Percentiles rank a stretch among this genome's conserved stretches.
phyloP scores from a whole-genome alignment of 768 basidiomycete genomes.

The Rhodotorula graminis region DNA sequence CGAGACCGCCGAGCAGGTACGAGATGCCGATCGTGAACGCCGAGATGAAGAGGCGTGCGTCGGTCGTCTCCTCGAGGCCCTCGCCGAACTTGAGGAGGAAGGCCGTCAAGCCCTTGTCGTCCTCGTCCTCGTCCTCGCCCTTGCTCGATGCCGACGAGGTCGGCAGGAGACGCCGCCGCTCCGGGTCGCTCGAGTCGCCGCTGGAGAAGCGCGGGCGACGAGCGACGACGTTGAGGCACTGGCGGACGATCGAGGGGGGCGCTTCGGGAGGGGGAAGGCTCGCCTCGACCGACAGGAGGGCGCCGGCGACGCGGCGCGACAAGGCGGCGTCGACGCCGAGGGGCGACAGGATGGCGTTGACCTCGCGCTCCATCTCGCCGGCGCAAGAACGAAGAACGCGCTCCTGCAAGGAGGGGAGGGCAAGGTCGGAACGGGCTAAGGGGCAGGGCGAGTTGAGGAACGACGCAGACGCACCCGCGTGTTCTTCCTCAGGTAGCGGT shows the following conservation, averaged over 20 bases:
- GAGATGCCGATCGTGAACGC: slow-evolving; percentile 94
- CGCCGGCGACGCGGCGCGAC: slow-evolving; percentile 70
- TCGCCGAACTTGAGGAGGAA: slow-evolving; percentile 97
- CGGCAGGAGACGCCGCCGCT: slow-evolving; percentile 23
- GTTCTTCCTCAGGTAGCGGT: slow-evolving; percentile 65
- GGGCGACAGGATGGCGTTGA: slow-evolving; percentile 76
- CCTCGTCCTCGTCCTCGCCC: slow-evolving; percentile 55
- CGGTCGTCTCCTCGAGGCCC: slow-evolving; percentile 86
- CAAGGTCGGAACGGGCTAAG: neutral
- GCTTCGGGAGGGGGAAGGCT: slow-evolving; percentile 37
- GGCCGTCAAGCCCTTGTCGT: slow-evolving; percentile 78
- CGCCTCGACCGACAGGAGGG: slow-evolving; percentile 55
- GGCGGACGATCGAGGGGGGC: slow-evolving; percentile 35
- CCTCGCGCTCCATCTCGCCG: slow-evolving; percentile 95
- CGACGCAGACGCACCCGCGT: slow-evolving; percentile 49
- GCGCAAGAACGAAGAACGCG: slow-evolving; percentile 84
- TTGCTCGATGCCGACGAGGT: neutral
- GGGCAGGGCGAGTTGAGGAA: slow-evolving; percentile 13
- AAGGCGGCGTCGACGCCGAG: slow-evolving; percentile 81
- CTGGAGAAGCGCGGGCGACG: slow-evolving; percentile 37
- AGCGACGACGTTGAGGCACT: slow-evolving; percentile 33
- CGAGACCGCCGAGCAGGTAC: slow-evolving; percentile 81
- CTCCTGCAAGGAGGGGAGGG: slow-evolving; percentile 47
- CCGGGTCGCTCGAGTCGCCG: neutral
- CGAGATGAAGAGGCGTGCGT: slow-evolving; percentile 74